Base-by-base conservation (phyloP, 495 filamentous ascomycete genomes). In the Penicillium cinerascens region DNA sequence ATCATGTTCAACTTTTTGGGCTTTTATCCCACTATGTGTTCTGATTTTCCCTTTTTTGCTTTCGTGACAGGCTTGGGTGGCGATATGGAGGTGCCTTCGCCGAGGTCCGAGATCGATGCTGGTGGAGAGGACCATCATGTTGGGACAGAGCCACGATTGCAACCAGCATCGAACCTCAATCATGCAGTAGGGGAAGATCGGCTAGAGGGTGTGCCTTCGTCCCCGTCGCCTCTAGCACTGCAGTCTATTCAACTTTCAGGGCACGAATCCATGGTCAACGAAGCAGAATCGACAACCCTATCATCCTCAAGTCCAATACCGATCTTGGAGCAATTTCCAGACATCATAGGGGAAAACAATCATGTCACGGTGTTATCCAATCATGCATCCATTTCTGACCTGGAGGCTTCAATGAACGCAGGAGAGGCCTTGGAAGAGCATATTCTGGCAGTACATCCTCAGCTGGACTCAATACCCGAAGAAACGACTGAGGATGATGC, bases 401-500 rank as follows among this genome's bases (percentile, higher is more conserved):
- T 6, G 7, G n/a, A 10, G 10, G 4, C n/a, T 39, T 20, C n/a
- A 7, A 9, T 1, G n/a, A 40, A 42, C n/a, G 4, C 37, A 17
- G 25, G 16, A 17, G 9, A 17, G 5, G 47, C 22, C 17, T 8
- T 17, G 4, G 23, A 4, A 35, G 47, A 48, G 11, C 40, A 33
- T 16, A 33, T 25, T 22, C 18, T 27, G 16, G 35, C 44, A 27
- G 18, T 42, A 25, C 35, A 54, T 10, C 49, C 60, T 20, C 41
- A 47, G 6, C 39, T 61, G 2, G 36, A 45, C 9, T 20, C 54
- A 16, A 56, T 61, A 43, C 51, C 44, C 8, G 54, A 58, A 27
- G 60, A 60, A 21, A 27, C 4, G 13, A 17, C 20, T 16, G 49
- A 44, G 2, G 16, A 48, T 37, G 15, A 15, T 0, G 25, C 15